These are phyloP conservation scores for Chenopodium formosanum DNA, from an alignment of 148 eudicot species.

Conservation along the genomic window DNA sequence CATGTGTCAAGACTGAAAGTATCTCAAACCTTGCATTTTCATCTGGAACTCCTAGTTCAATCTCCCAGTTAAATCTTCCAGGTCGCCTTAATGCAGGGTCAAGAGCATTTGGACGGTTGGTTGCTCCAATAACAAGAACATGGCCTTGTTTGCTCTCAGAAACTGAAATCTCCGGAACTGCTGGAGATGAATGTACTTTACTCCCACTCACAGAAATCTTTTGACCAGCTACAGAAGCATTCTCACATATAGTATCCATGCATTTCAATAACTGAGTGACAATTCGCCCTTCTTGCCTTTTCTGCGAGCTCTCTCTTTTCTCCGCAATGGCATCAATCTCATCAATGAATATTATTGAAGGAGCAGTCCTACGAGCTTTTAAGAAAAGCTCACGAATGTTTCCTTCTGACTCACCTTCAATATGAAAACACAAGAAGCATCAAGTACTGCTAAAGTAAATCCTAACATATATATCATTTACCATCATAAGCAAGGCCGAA, in stretches of 20 bases:
- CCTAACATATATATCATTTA: too few species aligned
- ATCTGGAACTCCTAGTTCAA: slow-evolving; percentile 73
- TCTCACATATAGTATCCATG: slow-evolving; percentile 71
- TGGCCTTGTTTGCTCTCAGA: slow-evolving; percentile 37
- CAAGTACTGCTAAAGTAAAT: too few species aligned
- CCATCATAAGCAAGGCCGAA: too few species aligned
- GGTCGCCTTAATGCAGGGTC: slow-evolving; percentile 91
- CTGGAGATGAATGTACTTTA: neutral
- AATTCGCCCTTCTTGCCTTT: slow-evolving; percentile 81
- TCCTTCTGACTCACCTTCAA: slow-evolving; percentile 72
- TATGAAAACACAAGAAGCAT: too few species aligned
- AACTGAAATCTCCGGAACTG: slow-evolving; percentile 9
- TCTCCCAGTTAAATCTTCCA: slow-evolving; percentile 84
- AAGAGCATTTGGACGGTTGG: slow-evolving; percentile 84
- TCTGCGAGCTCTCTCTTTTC: slow-evolving; percentile 75
- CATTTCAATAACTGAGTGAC: slow-evolving; percentile 90
- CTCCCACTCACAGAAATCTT: neutral
- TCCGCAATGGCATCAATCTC: slow-evolving; percentile 94
- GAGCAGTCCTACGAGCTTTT: slow-evolving; percentile 85
- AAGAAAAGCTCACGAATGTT: slow-evolving; percentile 79
- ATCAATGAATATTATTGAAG: slow-evolving; percentile 93
- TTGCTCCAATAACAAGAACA: slow-evolving; percentile 87
- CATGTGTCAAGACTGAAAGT: slow-evolving; percentile 51
- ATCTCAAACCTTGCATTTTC: slow-evolving; percentile 78
- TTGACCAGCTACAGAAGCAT: slow-evolving; percentile 14